Evolutionary conservation across 2,329 filamentous ascomycete species (phyloP), one percentile per base, ranked within the genome.

Genomic region (Hypoxylon rubiginosum): DNA sequence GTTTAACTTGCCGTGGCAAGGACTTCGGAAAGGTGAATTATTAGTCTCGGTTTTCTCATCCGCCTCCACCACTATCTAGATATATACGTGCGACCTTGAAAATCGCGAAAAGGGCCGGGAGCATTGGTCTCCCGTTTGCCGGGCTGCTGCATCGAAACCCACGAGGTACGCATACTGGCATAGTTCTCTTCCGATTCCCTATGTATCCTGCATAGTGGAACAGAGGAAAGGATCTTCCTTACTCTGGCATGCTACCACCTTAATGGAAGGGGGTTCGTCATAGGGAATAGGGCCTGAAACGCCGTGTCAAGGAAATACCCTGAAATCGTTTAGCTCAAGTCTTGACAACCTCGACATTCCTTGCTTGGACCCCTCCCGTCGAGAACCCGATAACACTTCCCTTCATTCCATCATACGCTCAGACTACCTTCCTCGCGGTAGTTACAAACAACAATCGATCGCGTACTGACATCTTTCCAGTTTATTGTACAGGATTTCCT

Each of bases 361-460:
- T 73, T 65, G 64, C 55, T 71, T 63, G 53, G 62, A 30, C 58
- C 71, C 69, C 71, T 71, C 66, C 66, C 65, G 60, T 70, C 62
- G 64, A 67, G 69, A 67, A 70, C 62, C 64, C 63, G 66, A 69
- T 68, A 54, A 61, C 55, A 58, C 59, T 67, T 77, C 75, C 74
- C 74, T 77, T 75, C 74, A 77, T 77, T 77, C 75, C 74, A 76
- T 68, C 62, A 66, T 71, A 62, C 62, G 68, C 58, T 66, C 17
- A 51, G 48, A 58, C 66, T 68, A 46, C 69, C 53, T 65, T 62
- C 46, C 54, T 71, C 64, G 62, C 66, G 66, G 66, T 66, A 63
- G 21, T 63, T 55, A 59, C 67, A 64, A 71, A 68, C 64, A 75
- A 73, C 67, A 74, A 72, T 71, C 64, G 64, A 65, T 57, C 56